Base-by-base conservation (phyloP, 2,329 filamentous ascomycete species). In the Penicillium paneum region DNA sequence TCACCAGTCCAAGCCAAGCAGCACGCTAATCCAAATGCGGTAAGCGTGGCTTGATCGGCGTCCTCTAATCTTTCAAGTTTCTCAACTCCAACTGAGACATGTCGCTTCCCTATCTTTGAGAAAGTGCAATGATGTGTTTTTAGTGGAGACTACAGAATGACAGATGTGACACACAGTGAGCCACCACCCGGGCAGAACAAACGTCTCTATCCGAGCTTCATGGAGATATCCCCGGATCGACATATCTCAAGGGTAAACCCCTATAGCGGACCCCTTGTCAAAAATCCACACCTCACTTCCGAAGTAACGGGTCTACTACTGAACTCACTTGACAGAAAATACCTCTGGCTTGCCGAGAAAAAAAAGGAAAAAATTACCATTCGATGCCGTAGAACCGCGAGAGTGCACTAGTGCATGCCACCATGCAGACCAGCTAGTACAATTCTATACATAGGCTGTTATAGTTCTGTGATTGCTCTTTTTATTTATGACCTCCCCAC, bases 81-180 rank as follows among this genome's bases (percentile, higher is more conserved):
- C n/a, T n/a, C 5, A 24, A 32, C 21, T 29, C 31, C 8, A 21
- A 52, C 54, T 63, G 56, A 64, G 60, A 64, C 62, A 63, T 56
- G 39, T 21, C 43, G 24, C 45, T 38, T 52, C 36, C 31, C 49
- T 60, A 38, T 57, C 49, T 39, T 52, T 36, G 28, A 21, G 21
- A 56, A 28, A 28, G 32, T n/a, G 38, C 38, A 28, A 19, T 28
- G 10, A 34, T 56, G 36, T 42, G 29, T 56, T 54, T 58, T 46
- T 50, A 56, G 52, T 40, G 40, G 54, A 28, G 52, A 53, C 54
- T 34, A 28, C 36, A 5, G 36, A 57, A 61, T 59, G 50, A 43
- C 34, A 55, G 51, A 10, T 19, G 34, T 35, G 29, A 28, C 36
- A 35, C 38, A 50, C 34, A 15, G 36, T 50, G 45, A 40, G 21